Evolutionary conservation across 306 rosid genomes (phyloP).

Genomic region (Lathyrus sativus): DNA sequence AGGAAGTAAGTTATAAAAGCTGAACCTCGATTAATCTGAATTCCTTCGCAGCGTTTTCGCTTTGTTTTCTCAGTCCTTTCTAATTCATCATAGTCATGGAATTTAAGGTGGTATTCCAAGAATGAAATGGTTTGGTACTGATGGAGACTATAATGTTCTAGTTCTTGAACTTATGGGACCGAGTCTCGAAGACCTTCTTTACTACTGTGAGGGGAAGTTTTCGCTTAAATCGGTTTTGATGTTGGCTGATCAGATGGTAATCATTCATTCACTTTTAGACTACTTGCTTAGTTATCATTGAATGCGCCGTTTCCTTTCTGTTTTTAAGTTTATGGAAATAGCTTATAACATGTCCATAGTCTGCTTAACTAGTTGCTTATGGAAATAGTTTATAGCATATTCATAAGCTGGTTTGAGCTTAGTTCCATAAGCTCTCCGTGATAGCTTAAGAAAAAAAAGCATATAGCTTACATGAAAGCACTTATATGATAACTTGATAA

Average conservation of each 20-base stretch:
- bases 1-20: constrained; percentile 61
- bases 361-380: neutral
- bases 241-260: constrained; percentile 95
- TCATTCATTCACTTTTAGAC: constrained; percentile 1
- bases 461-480: too few relatives aligned
- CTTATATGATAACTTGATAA: too few relatives aligned
- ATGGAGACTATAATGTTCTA: constrained; percentile 79
- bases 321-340: neutral
- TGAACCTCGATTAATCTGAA: neutral
- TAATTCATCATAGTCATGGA: constrained; percentile 24
- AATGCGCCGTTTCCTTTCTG: neutral
- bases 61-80: constrained; percentile 24
- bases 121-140: constrained; percentile 80
- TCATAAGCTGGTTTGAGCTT: too few relatives aligned
- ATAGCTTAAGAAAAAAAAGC: neutral
- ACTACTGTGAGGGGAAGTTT: constrained; percentile 72
- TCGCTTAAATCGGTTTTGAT: constrained; percentile 81
- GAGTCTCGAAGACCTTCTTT: constrained; percentile 86
- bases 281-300: neutral
- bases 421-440: neutral
- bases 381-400: too few relatives aligned
- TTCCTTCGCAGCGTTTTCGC: neutral
- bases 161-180: constrained; percentile 91
- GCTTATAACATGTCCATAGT: too few relatives aligned
- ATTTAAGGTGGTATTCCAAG: constrained; percentile 78